A percentile compares a stretch with the other conserved stretches of the same genome.
Conservation (phyloP, 2,329 filamentous ascomycete species). For the Cryoendolithus antarcticus region DNA sequence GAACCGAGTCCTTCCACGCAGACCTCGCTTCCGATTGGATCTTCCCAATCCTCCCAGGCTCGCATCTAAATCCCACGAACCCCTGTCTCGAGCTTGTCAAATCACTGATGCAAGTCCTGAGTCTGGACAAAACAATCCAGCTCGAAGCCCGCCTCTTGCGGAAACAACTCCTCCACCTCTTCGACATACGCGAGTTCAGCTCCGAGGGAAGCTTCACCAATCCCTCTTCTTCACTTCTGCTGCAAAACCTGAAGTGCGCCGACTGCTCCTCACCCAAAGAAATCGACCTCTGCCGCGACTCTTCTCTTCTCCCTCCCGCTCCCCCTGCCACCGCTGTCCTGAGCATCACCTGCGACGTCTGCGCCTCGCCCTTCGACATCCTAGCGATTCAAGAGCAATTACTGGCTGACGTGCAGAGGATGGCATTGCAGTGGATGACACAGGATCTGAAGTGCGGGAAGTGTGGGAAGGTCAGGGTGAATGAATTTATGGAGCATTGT, state of each 20-base stretch:
- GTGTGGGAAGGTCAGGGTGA: conserved; percentile 53
- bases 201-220: conserved; percentile 76
- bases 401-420: conserved; percentile 61
- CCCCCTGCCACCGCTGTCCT: conserved; percentile 6
- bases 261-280: conserved; percentile 83
- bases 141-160: conserved; percentile 79
- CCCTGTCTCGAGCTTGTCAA: conserved; percentile 87
- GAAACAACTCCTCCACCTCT: conserved; percentile 77
- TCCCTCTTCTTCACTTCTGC: conserved; percentile 60
- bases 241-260: conserved; percentile 71
- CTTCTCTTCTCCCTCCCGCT: conserved; percentile 48
- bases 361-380: conserved; percentile 62
- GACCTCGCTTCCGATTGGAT: conserved; percentile 77
- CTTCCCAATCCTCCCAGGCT: conserved; percentile 70
- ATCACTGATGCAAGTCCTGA: conserved; percentile 80
- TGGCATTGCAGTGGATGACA: conserved; percentile 68
- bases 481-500: conserved; percentile 96
- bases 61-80: conserved; percentile 52
- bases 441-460: conserved; percentile 85
- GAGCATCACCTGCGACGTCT: conserved; percentile 51
- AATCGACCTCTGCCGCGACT: conserved; percentile 83
- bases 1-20: conserved; percentile 77
- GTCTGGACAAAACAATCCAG: conserved; percentile 78
- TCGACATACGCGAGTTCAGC: conserved; percentile 91
- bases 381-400: conserved; percentile 73